Percentiles rank a stretch among this genome's conserved stretches.
These are phyloP conservation scores for Cladosporium sp. DNA, from an alignment of 2,329 filamentous ascomycete genomes.

Conservation along the genomic window DNA sequence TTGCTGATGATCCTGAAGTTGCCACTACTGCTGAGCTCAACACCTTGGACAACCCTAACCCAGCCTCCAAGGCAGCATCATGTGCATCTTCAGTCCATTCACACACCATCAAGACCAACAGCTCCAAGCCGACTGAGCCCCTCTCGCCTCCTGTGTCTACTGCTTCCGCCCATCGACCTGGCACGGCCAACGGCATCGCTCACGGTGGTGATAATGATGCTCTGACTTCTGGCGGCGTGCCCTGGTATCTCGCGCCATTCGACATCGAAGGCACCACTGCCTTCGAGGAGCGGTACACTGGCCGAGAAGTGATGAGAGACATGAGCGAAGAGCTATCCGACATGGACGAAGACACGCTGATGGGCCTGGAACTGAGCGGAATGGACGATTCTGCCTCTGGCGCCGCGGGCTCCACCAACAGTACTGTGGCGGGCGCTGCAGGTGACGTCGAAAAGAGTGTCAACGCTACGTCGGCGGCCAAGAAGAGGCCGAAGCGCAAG, in stretches of 20 bases:
- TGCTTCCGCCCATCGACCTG: slow-evolving; percentile 44
- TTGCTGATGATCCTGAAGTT: slow-evolving; percentile 31
- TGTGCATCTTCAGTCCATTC: slow-evolving; percentile 25
- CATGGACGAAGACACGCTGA: slow-evolving; percentile 85
- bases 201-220: slow-evolving; percentile 41
- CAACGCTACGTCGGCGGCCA: background rate
- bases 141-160: slow-evolving; percentile 39
- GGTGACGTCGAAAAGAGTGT: background rate
- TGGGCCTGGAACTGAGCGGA: slow-evolving; percentile 48
- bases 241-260: slow-evolving; percentile 85
- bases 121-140: slow-evolving; percentile 33
- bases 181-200: slow-evolving; percentile 21
- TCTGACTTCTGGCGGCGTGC: slow-evolving; percentile 69
- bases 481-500: slow-evolving; percentile 17
- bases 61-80: slow-evolving; percentile 29
- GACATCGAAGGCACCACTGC: slow-evolving; percentile 78
- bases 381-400: slow-evolving; percentile 13
- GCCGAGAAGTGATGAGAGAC: slow-evolving; percentile 67
- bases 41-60: slow-evolving; percentile 20
- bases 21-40: slow-evolving; percentile 19
- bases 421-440: slow-evolving; percentile 2
- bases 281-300: slow-evolving; percentile 71
- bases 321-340: slow-evolving; percentile 83
- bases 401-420: slow-evolving; percentile 2
- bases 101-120: slow-evolving; percentile 22